A percentile compares a stretch with the other conserved stretches of the same genome.
Evolutionary conservation across 768 basidiomycete genomes (phyloP).

Genomic region (Chlorophyllum brunneum): DNA sequence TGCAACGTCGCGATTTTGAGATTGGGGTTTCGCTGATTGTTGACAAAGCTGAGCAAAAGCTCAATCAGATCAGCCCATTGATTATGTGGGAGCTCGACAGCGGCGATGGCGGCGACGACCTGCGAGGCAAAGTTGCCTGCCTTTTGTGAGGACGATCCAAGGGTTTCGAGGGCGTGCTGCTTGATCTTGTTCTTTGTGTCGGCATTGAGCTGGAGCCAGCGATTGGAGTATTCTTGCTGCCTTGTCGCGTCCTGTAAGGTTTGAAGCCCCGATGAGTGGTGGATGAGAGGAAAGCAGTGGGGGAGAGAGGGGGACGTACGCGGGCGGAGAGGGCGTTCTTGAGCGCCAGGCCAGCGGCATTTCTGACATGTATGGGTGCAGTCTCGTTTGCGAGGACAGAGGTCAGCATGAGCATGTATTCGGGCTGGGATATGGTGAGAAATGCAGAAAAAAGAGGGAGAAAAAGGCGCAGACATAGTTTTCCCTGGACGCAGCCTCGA

Average conservation of each 20-base stretch:
- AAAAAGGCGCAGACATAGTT: conserved; percentile 72
- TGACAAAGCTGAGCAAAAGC: conserved; percentile 82
- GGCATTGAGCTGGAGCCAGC: conserved; percentile 78
- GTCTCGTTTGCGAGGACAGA: conserved; percentile 77
- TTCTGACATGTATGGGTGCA: conserved; percentile 70
- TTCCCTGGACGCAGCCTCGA: conserved; percentile 80
- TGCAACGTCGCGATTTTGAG: conserved; percentile 86
- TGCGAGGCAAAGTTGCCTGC: conserved; percentile 89
- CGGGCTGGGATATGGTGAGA: conserved; percentile 51
- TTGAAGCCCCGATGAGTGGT: conserved; percentile 13
- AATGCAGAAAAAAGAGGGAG: conserved; percentile 15
- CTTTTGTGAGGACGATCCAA: conserved; percentile 66
- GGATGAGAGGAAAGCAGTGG: conserved; percentile 13
- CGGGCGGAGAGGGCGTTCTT: conserved; percentile 93
- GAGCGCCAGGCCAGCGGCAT: conserved; percentile 94
- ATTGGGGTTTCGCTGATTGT: conserved; percentile 65
- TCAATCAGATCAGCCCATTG: conserved; percentile 93
- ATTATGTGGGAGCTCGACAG: conserved; percentile 83
- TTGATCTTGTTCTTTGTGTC: conserved; percentile 80
- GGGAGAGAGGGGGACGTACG: conserved; percentile 47
- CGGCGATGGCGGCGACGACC: conserved; percentile 90
- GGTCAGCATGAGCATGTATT: conserved; percentile 90
- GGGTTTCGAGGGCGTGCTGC: conserved; percentile 77
- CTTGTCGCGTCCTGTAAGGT: conserved; percentile 61
- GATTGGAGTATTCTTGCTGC: conserved; percentile 68